A percentile compares a stretch with the other conserved stretches of the same genome.
Conservation (phyloP, 1,139 yeast genomes). For the Zygosaccharomyces pseudobailii region DNA sequence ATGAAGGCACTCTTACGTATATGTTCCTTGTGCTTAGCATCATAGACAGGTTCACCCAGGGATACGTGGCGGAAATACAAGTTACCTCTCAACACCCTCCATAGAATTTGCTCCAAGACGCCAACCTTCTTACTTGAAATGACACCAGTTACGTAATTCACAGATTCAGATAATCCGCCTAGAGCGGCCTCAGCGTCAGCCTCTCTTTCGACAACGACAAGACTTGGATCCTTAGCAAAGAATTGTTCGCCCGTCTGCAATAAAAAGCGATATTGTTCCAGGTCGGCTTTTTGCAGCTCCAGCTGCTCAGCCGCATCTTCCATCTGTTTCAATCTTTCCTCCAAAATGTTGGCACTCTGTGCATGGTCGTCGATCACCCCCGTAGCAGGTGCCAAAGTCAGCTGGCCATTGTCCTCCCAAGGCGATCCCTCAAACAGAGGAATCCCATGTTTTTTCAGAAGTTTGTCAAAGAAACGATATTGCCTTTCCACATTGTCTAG, state of each 20-base stretch:
- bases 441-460: slow-evolving; percentile 48
- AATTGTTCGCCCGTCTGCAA: slow-evolving; percentile 65
- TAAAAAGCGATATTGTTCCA: slow-evolving; percentile 63
- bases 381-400: slow-evolving; percentile 40
- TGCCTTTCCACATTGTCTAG: slow-evolving; percentile 63
- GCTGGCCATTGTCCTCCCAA: slow-evolving; percentile 13
- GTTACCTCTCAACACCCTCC: slow-evolving; percentile 93
- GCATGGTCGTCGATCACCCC: slow-evolving; percentile 73
- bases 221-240: slow-evolving; percentile 42
- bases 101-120: slow-evolving; percentile 77
- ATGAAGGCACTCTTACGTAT: slow-evolving; percentile 72
- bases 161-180: slow-evolving; percentile 31
- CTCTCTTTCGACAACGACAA: slow-evolving; percentile 23
- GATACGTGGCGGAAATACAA: slow-evolving; percentile 69
- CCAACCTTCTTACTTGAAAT: slow-evolving; percentile 66
- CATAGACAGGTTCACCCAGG: slow-evolving; percentile 54
- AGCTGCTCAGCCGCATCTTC: slow-evolving; percentile 52
- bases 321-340: slow-evolving; percentile 53
- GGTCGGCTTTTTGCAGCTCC: slow-evolving; percentile 49
- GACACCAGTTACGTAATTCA: slow-evolving; percentile 75
- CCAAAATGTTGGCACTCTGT: slow-evolving; percentile 58
- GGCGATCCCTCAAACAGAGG: slow-evolving; percentile 41
- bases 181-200: slow-evolving; percentile 16
- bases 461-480: slow-evolving; percentile 39
- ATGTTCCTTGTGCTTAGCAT: slow-evolving; percentile 44